A percentile compares a stretch with the other conserved stretches of the same genome.
phyloP scores from a whole-genome alignment of 148 eudicot species.

The Talinum fruticosum region DNA sequence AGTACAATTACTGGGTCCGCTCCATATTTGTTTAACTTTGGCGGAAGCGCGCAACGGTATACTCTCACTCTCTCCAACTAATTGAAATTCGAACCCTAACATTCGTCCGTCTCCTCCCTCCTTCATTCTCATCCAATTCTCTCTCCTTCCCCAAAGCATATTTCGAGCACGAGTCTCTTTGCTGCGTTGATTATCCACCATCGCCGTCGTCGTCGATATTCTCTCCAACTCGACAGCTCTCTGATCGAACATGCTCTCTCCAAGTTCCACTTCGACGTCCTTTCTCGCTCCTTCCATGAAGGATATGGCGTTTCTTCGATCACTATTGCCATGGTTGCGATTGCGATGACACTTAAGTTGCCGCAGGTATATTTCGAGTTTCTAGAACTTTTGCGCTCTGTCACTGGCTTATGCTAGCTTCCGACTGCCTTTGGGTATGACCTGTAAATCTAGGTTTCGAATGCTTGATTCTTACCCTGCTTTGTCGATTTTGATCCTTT shows the following conservation, averaged over 20 bases:
- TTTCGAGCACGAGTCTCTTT: slow-evolving; percentile 38
- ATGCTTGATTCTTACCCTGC: not conserved
- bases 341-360: not conserved
- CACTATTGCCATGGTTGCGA: not conserved
- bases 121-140: too few relatives aligned
- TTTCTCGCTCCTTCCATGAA: too few relatives aligned
- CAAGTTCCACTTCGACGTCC: slow-evolving; percentile 54
- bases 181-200: slow-evolving; percentile 6
- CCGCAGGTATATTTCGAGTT: slow-evolving; percentile 14
- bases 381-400: not conserved
- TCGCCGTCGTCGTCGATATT: slow-evolving; percentile 11
- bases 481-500: too few relatives aligned
- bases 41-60: not conserved
- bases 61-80: not conserved
- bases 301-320: slow-evolving; percentile 18
- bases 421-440: not conserved
- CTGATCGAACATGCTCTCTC: slow-evolving; percentile 52
- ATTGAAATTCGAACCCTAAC: not conserved
- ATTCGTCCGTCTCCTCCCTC: not conserved
- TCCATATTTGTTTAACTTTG: too few relatives aligned
- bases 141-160: not conserved
- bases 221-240: slow-evolving; percentile 30
- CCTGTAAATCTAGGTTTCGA: not conserved
- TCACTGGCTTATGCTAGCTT: not conserved
- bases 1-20: not conserved